Evolutionary conservation across 805 yeast genomes (phyloP).

Genomic region (Saccharomycopsis synnaedendra): DNA sequence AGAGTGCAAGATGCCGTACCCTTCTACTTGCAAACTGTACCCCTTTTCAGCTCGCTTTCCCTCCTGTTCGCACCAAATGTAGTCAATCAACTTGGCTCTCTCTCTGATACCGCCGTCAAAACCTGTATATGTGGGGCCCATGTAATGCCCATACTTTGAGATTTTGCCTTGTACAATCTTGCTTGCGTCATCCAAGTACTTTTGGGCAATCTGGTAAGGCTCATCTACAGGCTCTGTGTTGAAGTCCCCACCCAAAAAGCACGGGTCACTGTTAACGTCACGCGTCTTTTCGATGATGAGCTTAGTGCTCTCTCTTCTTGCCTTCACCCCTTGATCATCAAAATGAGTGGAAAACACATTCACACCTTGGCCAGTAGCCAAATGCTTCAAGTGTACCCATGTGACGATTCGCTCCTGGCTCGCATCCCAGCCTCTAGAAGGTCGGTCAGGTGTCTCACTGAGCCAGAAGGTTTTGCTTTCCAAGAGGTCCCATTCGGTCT

Average conservation of each 20-base stretch:
- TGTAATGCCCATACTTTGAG: slow-evolving; percentile 29
- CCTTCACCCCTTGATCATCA: slow-evolving; percentile 35
- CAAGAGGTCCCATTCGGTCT: slow-evolving; percentile 27
- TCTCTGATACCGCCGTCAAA: slow-evolving; percentile 25
- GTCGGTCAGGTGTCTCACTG: slow-evolving; percentile 41
- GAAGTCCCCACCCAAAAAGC: slow-evolving; percentile 45
- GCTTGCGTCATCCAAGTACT: slow-evolving; percentile 26
- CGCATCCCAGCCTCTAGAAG: slow-evolving; percentile 43
- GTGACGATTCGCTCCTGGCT: slow-evolving; percentile 29
- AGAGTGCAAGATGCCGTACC: slow-evolving; percentile 30
- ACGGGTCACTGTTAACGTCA: slow-evolving; percentile 26
- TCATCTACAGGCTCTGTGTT: slow-evolving; percentile 37
- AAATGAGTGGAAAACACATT: slow-evolving; percentile 37
- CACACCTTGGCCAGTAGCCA: slow-evolving; percentile 5
- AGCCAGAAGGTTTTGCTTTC: slow-evolving; percentile 40
- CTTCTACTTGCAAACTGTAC: slow-evolving; percentile 7
- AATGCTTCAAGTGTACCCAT: slow-evolving; percentile 20
- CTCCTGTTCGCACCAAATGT: slow-evolving; percentile 18
- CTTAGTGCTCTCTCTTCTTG: slow-evolving; percentile 35
- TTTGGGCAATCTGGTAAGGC: slow-evolving; percentile 29
- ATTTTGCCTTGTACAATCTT: slow-evolving; percentile 15
- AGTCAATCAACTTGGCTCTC: slow-evolving; percentile 24
- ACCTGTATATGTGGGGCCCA: slow-evolving; percentile 35
- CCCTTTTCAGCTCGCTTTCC: slow-evolving; percentile 3
- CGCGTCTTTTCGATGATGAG: slow-evolving; percentile 29